These are phyloP conservation scores for Apiotrichum siamense DNA, from an alignment of 1,284 basidiomycete genomes.

Conservation along the genomic window DNA sequence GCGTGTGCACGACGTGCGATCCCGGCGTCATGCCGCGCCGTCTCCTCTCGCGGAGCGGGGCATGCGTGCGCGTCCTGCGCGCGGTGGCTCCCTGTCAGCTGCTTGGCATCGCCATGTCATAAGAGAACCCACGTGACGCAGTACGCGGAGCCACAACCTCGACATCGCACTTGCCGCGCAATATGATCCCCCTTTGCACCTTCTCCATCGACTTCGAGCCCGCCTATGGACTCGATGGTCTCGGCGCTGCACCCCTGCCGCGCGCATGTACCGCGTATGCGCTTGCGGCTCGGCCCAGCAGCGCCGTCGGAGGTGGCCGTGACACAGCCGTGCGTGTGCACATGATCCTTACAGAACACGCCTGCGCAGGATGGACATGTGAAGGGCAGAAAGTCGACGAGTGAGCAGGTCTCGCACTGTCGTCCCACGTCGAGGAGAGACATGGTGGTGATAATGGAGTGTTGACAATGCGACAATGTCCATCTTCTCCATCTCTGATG, in stretches of 20 bases:
- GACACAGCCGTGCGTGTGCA: slow-evolving; percentile 27
- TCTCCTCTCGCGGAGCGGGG: slow-evolving; percentile 23
- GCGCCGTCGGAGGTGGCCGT: slow-evolving; percentile 3
- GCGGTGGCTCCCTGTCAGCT: slow-evolving; percentile 28
- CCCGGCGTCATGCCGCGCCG: slow-evolving; percentile 25
- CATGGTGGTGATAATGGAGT: slow-evolving; percentile 26
- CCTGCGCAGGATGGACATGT: slow-evolving; percentile 26
- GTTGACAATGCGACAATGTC: background rate
- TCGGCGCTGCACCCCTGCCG: slow-evolving; percentile 23
- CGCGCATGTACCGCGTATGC: slow-evolving; percentile 22
- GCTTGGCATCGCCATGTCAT: background rate
- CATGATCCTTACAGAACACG: slow-evolving; percentile 32
- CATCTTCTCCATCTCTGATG: too few species aligned
- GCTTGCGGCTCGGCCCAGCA: slow-evolving; percentile 9
- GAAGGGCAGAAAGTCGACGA: slow-evolving; percentile 42
- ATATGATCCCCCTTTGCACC: slow-evolving; percentile 15
- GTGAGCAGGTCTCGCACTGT: slow-evolving; percentile 26
- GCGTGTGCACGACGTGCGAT: slow-evolving; percentile 23
- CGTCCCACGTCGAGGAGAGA: slow-evolving; percentile 32
- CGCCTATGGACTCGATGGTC: slow-evolving; percentile 35
- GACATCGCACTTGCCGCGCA: slow-evolving; percentile 32
- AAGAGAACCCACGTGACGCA: slow-evolving; percentile 29
- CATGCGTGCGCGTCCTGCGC: slow-evolving; percentile 31
- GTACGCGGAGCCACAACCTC: slow-evolving; percentile 27
- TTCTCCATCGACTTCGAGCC: slow-evolving; percentile 9